Evolutionary conservation across 2,329 filamentous ascomycete species (phyloP).

Genomic region (Phialemonium atrogriseum): DNA sequence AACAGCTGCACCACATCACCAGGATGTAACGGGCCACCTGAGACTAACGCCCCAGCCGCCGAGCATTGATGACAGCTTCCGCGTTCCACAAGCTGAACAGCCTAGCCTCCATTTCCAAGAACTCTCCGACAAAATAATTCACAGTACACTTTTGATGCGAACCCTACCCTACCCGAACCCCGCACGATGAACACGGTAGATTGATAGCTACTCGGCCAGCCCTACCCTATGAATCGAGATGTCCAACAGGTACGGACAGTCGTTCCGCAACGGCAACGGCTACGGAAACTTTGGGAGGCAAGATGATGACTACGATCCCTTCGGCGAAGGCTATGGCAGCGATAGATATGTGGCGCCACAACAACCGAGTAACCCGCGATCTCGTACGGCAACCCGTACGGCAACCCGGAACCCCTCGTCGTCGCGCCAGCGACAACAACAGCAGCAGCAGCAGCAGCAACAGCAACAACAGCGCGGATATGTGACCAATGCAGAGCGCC

Average conservation of each 20-base stretch:
- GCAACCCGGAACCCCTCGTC: constrained; percentile 6
- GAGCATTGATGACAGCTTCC: too few relatives aligned
- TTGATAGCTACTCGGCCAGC: too few relatives aligned
- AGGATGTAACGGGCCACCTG: too few relatives aligned
- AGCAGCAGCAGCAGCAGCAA: constrained; percentile 8
- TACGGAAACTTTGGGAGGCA: constrained; percentile 31
- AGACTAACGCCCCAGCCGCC: too few relatives aligned
- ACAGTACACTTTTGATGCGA: too few relatives aligned
- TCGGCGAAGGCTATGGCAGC: constrained; percentile 34
- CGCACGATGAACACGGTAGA: too few relatives aligned
- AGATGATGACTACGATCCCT: constrained; percentile 43
- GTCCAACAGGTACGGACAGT: constrained; percentile 41
- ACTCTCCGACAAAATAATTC: too few relatives aligned
- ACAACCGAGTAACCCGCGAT: constrained; percentile 15
- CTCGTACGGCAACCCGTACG: constrained; percentile 5
- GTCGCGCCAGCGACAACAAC: constrained; percentile 6
- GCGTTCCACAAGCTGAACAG: too few relatives aligned
- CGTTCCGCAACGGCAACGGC: constrained; percentile 35
- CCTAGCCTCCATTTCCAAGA: too few relatives aligned
- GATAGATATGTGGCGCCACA: constrained; percentile 31
- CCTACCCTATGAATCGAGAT: constrained; percentile 23
- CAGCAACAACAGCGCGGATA: constrained; percentile 15
- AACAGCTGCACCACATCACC: too few relatives aligned
- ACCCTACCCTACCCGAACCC: too few relatives aligned
- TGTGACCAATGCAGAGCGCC: constrained; percentile 42